Percentiles rank a stretch among this genome's conserved stretches.
phyloP scores from a whole-genome alignment of 208 protist species.

The Porcisia hertigi region DNA sequence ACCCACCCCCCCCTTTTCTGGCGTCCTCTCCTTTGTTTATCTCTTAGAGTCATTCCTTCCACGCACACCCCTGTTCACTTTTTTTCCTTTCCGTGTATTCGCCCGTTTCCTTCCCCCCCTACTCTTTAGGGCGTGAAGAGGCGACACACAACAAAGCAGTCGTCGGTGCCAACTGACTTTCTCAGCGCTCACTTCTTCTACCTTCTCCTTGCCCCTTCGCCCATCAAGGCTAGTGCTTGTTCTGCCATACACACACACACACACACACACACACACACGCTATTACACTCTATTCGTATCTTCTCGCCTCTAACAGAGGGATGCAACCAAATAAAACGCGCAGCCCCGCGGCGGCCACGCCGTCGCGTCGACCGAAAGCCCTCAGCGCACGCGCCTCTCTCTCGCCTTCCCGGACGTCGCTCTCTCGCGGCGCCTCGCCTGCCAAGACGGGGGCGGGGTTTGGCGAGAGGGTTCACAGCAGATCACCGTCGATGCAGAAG shows the following conservation, averaged over 20 bases:
- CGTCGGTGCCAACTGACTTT: too few relatives aligned
- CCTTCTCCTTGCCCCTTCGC: neutral
- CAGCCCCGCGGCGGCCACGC: neutral
- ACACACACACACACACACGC: neutral
- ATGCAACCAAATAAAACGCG: neutral
- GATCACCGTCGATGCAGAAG: constrained; percentile 1
- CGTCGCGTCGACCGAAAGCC: neutral
- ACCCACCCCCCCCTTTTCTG: too few relatives aligned
- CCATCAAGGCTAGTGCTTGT: neutral
- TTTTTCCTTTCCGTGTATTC: too few relatives aligned
- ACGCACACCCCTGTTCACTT: neutral
- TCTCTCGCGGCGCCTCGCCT: constrained; percentile 8
- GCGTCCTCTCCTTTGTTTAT: neutral
- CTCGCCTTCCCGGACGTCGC: constrained; percentile 7
- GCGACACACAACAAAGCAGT: too few relatives aligned
- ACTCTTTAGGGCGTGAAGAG: neutral
- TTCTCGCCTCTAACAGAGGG: neutral
- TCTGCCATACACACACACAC: too few relatives aligned
- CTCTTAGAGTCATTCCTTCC: neutral
- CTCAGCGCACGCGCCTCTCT: neutral
- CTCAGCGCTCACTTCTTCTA: neutral
- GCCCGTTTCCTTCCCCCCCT: neutral
- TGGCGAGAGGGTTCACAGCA: neutral
- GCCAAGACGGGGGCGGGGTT: neutral
- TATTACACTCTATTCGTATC: neutral